These are phyloP conservation scores for Rhododendron kiyosumense DNA, from an alignment of 148 eudicot species.

Conservation along the genomic window DNA sequence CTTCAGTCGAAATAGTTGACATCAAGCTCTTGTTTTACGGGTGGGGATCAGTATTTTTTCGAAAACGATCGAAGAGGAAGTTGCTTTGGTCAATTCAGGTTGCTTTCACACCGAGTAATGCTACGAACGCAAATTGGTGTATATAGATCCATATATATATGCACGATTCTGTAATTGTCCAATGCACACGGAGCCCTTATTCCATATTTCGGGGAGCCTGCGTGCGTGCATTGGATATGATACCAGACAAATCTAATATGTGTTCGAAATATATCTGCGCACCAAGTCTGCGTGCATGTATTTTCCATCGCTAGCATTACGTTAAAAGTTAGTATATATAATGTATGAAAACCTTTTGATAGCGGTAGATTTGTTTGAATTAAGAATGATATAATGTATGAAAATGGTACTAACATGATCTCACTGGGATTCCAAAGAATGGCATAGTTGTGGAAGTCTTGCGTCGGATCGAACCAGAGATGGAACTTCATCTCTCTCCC, in stretches of 20 bases:
- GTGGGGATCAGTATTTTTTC: not conserved
- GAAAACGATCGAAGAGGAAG: not conserved
- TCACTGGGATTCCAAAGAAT: constrained; percentile 79
- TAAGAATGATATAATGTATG: not conserved
- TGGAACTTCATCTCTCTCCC: constrained; percentile 96
- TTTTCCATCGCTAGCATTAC: not conserved
- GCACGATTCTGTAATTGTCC: too few species aligned
- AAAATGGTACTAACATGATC: constrained; percentile 36
- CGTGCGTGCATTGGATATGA: too few species aligned
- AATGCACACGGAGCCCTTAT: not conserved
- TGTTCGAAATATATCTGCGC: too few species aligned
- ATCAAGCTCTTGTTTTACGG: not conserved
- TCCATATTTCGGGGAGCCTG: too few species aligned
- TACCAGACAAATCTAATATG: too few species aligned
- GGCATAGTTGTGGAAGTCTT: constrained; percentile 81
- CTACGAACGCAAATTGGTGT: too few species aligned
- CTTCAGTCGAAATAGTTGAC: not conserved
- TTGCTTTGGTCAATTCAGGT: not conserved
- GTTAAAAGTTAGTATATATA: not conserved
- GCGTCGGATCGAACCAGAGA: constrained; percentile 92
- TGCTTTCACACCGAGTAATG: not conserved
- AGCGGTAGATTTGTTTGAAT: not conserved
- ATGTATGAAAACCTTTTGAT: not conserved
- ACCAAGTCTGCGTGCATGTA: not conserved
- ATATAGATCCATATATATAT: not conserved